Conservation (phyloP, 441 rosid species). For the Corymbia calophylla region DNA sequence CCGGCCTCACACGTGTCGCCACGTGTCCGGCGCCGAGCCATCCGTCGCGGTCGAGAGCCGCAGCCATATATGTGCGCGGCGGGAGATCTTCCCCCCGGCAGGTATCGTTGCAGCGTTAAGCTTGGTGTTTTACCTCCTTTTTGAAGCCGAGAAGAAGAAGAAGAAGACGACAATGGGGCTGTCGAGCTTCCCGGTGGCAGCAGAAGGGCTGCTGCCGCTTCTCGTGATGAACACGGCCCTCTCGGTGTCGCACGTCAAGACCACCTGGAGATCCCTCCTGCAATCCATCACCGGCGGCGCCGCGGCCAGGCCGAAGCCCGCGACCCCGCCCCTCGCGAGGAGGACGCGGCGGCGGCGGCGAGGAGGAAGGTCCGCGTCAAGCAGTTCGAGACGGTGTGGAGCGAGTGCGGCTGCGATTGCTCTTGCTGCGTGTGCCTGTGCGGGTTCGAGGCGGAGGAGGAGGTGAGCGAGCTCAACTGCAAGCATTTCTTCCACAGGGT, state of each 20-base stretch:
- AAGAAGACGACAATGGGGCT: slow-evolving; percentile 54
- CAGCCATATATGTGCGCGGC: neutral
- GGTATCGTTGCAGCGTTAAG: neutral
- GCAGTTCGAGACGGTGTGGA: neutral
- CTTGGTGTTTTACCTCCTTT: neutral
- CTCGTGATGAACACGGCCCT: slow-evolving; percentile 68
- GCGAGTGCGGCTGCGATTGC: neutral
- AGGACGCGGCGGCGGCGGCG: neutral
- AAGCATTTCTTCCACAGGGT: slow-evolving; percentile 75
- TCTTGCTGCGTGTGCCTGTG: slow-evolving; percentile 73
- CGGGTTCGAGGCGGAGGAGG: slow-evolving; percentile 68
- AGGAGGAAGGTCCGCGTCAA: neutral
- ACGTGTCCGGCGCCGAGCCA: neutral
- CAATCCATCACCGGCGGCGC: neutral
- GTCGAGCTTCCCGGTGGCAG: slow-evolving; percentile 51
- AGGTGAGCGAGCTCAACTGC: slow-evolving; percentile 80
- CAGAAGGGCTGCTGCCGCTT: slow-evolving; percentile 64
- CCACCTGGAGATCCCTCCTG: slow-evolving; percentile 45
- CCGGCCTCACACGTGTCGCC: slow-evolving; percentile 35
- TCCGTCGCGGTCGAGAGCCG: neutral
- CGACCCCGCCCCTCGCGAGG: neutral
- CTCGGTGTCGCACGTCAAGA: slow-evolving; percentile 59
- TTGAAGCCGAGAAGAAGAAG: neutral
- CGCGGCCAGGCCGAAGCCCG: neutral
- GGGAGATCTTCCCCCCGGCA: neutral